A percentile compares a stretch with the other conserved stretches of the same genome.
Evolutionary conservation across 23 red algal genomes (phyloP).

Genomic region (Chondrus crispus): DNA sequence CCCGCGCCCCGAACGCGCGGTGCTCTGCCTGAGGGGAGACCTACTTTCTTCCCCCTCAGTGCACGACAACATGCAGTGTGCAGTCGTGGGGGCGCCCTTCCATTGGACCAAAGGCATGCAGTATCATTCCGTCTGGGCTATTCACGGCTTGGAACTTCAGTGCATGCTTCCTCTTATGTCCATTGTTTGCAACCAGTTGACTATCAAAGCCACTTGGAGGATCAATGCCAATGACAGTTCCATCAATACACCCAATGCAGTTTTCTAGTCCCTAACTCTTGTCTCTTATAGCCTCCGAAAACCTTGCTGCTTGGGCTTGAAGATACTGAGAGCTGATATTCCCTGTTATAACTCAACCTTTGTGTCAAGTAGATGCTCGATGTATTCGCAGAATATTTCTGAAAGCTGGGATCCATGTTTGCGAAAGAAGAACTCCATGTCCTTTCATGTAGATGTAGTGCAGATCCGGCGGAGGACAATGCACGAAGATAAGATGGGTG

Average conservation of each 20-base stretch:
- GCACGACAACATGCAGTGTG: neutral
- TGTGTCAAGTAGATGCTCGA: neutral
- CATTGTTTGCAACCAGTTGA: neutral
- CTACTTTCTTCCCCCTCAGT: too few relatives aligned
- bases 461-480: neutral
- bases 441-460: neutral
- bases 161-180: neutral
- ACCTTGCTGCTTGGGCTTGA: neutral
- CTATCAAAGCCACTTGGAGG: neutral
- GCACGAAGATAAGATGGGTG: neutral
- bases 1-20: too few relatives aligned
- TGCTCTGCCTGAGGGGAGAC: too few relatives aligned
- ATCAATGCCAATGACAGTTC: neutral
- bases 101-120: neutral
- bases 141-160: conserved; percentile 13
- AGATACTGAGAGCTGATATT: neutral
- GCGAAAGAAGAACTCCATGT: neutral
- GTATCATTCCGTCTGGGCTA: conserved; percentile 18
- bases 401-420: conserved; percentile 13
- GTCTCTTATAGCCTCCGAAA: neutral
- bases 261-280: neutral
- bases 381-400: conserved; percentile 27
- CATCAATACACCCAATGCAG: conserved; percentile 4
- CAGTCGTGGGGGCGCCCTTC: conserved; percentile 4
- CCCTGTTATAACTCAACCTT: neutral